These are phyloP conservation scores for Hevea brasiliensis DNA, from an alignment of 345 rosid species.

Conservation along the genomic window DNA sequence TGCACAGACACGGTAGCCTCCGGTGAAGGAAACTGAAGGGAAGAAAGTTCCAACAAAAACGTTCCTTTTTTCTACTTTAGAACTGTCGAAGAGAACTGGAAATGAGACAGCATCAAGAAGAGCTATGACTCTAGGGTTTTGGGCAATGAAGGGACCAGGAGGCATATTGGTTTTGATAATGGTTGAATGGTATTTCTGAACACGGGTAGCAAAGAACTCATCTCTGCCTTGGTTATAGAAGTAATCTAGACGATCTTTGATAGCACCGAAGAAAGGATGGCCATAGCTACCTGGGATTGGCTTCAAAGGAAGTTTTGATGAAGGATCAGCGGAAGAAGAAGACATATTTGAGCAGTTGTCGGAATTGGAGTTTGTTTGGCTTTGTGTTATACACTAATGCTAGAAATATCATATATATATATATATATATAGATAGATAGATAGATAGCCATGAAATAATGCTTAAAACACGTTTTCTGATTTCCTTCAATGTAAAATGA, in stretches of 20 bases:
- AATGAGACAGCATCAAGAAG: conserved; percentile 45
- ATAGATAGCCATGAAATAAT: no score
- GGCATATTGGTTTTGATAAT: conserved; percentile 48
- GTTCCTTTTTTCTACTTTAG: conserved; percentile 43
- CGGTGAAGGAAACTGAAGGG: conserved; percentile 42
- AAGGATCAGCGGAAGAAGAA: neutral
- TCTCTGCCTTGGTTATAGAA: conserved; percentile 50
- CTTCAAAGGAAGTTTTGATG: conserved; percentile 10
- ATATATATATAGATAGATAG: no score
- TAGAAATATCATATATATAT: no score
- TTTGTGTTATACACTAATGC: no score
- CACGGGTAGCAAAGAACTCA: conserved; percentile 33
- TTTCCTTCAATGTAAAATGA: no score
- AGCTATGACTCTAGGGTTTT: conserved; percentile 28
- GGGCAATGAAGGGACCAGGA: conserved; percentile 51
- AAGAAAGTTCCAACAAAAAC: conserved; percentile 42
- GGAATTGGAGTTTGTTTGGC: neutral
- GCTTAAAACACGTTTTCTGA: no score
- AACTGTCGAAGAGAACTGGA: conserved; percentile 42
- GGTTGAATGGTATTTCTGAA: conserved; percentile 34
- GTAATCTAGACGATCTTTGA: conserved; percentile 47
- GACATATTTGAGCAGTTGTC: conserved; percentile 20
- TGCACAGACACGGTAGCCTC: conserved; percentile 42
- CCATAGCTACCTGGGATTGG: conserved; percentile 47
- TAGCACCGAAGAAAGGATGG: conserved; percentile 33